A percentile compares a stretch with the other conserved stretches of the same genome.
Evolutionary conservation across 2,329 filamentous ascomycete species (phyloP).

Genomic region (Xylariaceae sp.): DNA sequence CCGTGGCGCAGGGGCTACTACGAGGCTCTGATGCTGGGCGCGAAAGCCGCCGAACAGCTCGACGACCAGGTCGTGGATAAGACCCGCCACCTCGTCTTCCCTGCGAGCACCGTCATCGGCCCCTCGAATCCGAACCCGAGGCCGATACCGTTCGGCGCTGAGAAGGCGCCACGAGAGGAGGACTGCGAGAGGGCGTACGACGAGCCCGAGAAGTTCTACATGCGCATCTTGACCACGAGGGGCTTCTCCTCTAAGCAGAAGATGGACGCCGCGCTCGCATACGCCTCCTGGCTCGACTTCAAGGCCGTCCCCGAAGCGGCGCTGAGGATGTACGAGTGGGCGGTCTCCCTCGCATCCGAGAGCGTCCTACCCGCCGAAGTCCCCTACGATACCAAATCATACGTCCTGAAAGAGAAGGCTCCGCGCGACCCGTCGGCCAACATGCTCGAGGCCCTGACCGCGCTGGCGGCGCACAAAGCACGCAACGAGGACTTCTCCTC

Average conservation of each 20-base stretch:
- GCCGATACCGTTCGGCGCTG: constrained; percentile 61
- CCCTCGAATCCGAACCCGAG: constrained; percentile 77
- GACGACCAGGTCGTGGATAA: constrained; percentile 73
- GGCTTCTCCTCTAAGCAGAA: constrained; percentile 76
- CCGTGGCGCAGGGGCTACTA: constrained; percentile 84
- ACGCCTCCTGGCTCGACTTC: constrained; percentile 79
- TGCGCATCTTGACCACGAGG: constrained; percentile 71
- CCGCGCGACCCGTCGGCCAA: constrained; percentile 64
- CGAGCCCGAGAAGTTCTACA: constrained; percentile 70
- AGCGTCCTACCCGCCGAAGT: constrained; percentile 30
- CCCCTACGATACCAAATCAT: constrained; percentile 57
- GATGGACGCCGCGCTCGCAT: constrained; percentile 74
- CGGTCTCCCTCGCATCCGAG: constrained; percentile 65
- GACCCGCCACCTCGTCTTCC: constrained; percentile 60
- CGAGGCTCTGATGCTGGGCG: constrained; percentile 71
- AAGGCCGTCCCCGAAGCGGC: constrained; percentile 62
- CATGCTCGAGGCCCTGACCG: constrained; percentile 67
- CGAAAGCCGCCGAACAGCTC: constrained; percentile 70
- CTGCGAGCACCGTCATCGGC: constrained; percentile 68
- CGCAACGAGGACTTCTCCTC: constrained; percentile 57
- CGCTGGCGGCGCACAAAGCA: constrained; percentile 73
- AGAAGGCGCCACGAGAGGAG: constrained; percentile 63
- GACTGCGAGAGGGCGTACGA: constrained; percentile 67
- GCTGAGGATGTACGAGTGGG: constrained; percentile 68
- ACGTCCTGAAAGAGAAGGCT: constrained; percentile 56